Conservation (phyloP, 768 basidiomycete species). For the Boletus vermiculosoides region DNA sequence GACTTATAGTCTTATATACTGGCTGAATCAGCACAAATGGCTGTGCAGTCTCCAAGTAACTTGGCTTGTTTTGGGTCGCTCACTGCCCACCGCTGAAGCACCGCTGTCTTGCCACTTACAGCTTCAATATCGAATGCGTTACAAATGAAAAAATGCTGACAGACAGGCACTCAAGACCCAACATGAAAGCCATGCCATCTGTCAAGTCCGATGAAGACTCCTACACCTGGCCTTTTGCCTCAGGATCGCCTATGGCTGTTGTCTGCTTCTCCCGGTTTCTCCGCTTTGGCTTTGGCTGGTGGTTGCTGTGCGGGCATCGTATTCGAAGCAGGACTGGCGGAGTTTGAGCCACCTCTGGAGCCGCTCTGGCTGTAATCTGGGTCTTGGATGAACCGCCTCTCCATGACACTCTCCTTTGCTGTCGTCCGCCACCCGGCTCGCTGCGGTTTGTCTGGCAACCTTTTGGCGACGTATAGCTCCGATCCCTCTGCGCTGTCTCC, state of each 20-base stretch:
- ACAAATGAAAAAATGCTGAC: conserved; percentile 1
- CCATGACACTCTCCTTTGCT: not conserved
- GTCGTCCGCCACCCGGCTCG: not conserved
- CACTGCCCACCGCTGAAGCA: not conserved
- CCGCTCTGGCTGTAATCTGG: conserved; percentile 30
- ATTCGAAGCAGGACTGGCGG: conserved; percentile 9
- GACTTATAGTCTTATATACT: conserved; percentile 14
- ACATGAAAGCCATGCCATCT: not conserved
- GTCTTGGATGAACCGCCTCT: conserved; percentile 20
- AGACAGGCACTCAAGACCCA: not conserved
- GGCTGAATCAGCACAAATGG: conserved; percentile 30
- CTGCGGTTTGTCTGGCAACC: not conserved
- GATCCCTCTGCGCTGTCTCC: not conserved
- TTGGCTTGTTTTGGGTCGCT: not conserved
- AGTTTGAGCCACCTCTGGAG: conserved; percentile 1
- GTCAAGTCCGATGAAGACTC: not conserved
- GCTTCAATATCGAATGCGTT: not conserved
- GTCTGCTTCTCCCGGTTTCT: conserved; percentile 4
- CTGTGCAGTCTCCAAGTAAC: conserved; percentile 15
- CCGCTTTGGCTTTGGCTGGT: conserved; percentile 1
- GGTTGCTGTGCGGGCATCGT: conserved; percentile 16
- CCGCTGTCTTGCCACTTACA: not conserved
- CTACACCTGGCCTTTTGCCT: not conserved
- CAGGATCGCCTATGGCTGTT: conserved; percentile 5
- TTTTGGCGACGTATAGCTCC: not conserved